Base-by-base conservation (phyloP, 2,329 filamentous ascomycete genomes). In the Fusarium stilboides region DNA sequence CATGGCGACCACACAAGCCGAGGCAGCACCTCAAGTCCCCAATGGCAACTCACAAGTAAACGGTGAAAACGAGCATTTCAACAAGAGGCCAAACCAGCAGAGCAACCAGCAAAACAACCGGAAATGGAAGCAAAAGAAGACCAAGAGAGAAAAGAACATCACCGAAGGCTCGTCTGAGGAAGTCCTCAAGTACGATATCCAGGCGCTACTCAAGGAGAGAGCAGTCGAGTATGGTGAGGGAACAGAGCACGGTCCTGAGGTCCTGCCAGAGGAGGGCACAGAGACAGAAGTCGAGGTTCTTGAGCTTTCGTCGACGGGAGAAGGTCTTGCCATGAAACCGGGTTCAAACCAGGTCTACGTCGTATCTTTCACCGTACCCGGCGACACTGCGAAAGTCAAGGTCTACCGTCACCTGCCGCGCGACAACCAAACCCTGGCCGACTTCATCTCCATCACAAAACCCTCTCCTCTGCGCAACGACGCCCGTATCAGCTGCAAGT, bases 271-370 rank as follows among this genome's bases (percentile, higher is more conserved):
- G 69, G 84, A 84, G 39, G 92, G 92, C 62, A 87, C 89, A 8
- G 93, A 97, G 77, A 88, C 96, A 40, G 91, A 97, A 54, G 88
- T 98, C 40, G 89, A 91, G n/a, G 90, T 98, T 60, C 80, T 89
- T 8, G 89, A 92, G 70, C 85, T 98, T 34, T 97, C 95, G 0
- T 98, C 95, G 0, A 97, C 93, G 0, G 96, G 96, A 54, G 96
- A 98, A 72, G 96, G 94, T 4, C 86, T 99, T 57, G 96, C 92
- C 6, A 84, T 93, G 60, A 87, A 88, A n/a, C 82, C 88, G 28
- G 86, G 88, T 62, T 91, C 82, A 80, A 75, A 79, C 56, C 87
- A 86, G 62, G 84, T 98, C 78, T 98, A 94, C 76, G 91, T 96
- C 51, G 91, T 98, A 2, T 94, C 95, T 6, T 99, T 98, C 77